Conservation (phyloP, 2,329 filamentous ascomycete genomes). For the Neoarthrinium moseri region DNA sequence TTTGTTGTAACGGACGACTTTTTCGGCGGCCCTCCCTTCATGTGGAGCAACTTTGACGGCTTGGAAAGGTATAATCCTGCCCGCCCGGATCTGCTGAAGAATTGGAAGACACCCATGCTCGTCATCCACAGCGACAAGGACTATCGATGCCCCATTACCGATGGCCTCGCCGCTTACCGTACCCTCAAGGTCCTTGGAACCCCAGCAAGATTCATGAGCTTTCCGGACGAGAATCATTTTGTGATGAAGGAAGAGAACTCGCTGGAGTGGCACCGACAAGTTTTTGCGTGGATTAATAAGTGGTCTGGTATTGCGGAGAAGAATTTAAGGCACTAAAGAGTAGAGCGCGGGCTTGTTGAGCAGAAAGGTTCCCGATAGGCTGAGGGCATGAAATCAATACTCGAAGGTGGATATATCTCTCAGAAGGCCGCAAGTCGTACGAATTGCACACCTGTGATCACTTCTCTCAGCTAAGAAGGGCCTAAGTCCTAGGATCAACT, state of each 20-base stretch:
- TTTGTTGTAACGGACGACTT: conserved; percentile 19
- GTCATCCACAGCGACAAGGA: conserved; percentile 72
- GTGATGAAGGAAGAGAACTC: conserved; percentile 14
- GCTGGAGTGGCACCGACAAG: conserved; percentile 18
- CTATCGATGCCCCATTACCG: conserved; percentile 49
- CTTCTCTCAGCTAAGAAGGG: too few species aligned
- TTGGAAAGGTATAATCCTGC: conserved; percentile 52
- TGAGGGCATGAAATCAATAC: too few species aligned
- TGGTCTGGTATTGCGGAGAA: conserved; percentile 13
- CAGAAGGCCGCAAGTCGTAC: too few species aligned
- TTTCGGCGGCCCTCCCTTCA: conserved; percentile 41
- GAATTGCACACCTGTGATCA: too few species aligned
- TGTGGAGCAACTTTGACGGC: conserved; percentile 44
- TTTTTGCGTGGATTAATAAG: conserved; percentile 20
- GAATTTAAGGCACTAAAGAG: not conserved
- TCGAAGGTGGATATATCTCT: too few species aligned
- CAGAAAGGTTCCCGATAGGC: too few species aligned
- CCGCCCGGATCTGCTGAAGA: conserved; percentile 41
- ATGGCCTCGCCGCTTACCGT: conserved; percentile 30
- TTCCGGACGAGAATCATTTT: conserved; percentile 18
- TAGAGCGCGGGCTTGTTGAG: too few species aligned
- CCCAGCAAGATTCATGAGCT: conserved; percentile 20
- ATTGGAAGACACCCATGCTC: conserved; percentile 67
- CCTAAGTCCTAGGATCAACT: too few species aligned
- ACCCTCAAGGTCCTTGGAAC: conserved; percentile 15